Percentiles rank a stretch among this genome's conserved stretches.
Evolutionary conservation across 768 basidiomycete species (phyloP).

Genomic region (Coprinopsis strossmayeri): DNA sequence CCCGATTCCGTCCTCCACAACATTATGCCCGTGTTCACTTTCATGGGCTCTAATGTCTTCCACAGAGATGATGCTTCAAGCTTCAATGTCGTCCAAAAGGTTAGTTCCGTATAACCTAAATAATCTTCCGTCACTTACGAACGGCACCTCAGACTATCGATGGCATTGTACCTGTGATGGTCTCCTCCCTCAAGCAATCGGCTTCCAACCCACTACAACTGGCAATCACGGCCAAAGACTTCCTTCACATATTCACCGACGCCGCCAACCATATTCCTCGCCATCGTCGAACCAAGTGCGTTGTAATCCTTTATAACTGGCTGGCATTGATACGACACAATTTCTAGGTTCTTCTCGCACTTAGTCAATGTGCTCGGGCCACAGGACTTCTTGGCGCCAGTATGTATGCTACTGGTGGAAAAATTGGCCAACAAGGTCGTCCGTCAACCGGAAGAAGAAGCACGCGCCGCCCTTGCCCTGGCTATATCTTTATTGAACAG

Average conservation of each 20-base stretch:
- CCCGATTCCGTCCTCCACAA: slow-evolving; percentile 92
- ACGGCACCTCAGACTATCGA: slow-evolving; percentile 66
- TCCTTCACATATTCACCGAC: slow-evolving; percentile 89
- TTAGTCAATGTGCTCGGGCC: slow-evolving; percentile 78
- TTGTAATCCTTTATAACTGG: not conserved
- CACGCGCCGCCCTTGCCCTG: slow-evolving; percentile 51
- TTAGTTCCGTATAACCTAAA: slow-evolving; percentile 20
- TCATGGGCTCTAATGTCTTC: slow-evolving; percentile 98
- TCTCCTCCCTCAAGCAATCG: slow-evolving; percentile 61
- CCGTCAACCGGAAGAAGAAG: slow-evolving; percentile 56
- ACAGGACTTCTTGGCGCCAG: slow-evolving; percentile 71
- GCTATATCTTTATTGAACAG: slow-evolving; percentile 63
- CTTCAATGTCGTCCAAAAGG: slow-evolving; percentile 92
- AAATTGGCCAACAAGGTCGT: slow-evolving; percentile 65
- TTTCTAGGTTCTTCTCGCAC: slow-evolving; percentile 77
- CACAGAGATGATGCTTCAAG: slow-evolving; percentile 95
- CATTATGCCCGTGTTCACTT: slow-evolving; percentile 97
- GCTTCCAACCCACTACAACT: slow-evolving; percentile 51
- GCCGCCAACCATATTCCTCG: slow-evolving; percentile 88
- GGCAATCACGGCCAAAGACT: slow-evolving; percentile 66
- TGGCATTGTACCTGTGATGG: slow-evolving; percentile 91
- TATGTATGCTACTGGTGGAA: slow-evolving; percentile 82
- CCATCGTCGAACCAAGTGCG: slow-evolving; percentile 82
- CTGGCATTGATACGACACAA: slow-evolving; percentile 1
- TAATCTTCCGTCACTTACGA: no score